Base-by-base conservation (phyloP, 192 early-diverging fungal species). In the Coemansia umbellata region DNA sequence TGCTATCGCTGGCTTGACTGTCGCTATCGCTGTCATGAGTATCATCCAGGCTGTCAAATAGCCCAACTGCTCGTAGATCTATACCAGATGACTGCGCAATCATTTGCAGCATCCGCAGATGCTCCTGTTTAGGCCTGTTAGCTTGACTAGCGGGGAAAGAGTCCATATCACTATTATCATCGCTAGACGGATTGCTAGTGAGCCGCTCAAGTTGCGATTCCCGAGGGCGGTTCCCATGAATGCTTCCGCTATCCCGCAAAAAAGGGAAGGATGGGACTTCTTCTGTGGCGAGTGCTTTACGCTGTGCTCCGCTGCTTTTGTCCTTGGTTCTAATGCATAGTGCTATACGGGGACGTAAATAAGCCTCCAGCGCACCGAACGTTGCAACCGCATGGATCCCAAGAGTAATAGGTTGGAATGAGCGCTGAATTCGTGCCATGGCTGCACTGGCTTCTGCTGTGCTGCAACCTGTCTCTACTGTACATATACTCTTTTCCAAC, bases 321-420 rank as follows among this genome's bases (percentile, higher is more conserved):
- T n/a, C n/a, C 52, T 18, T 24, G 7, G 15, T 43, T 21, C 53
- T 33, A 11, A 49, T 35, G 13, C 40, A 59, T 1, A 66, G 72
- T 37, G 63, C 79, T 42, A 91, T 51, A 8, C 86, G 77, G 3
- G 81, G 74, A 10, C 83, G 82, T 15, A 95, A 61, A 43, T 90
- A 95, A 15, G 91, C 85, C 53, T 94, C 91, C 9, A 95, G 47
- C 1, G 82, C 82, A 19, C 82, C 77, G 64, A 92, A 90, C 0
- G 90, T 88, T 4, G 90, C 88, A 7, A 95, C 78, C 5, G 93
- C 91, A 63, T 95, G 92, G 17, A 94, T 84, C 10, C 84, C 85
- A 7, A 95, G 83, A 3, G 88, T 65, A 11, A 90, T 37, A 23
- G 80, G 63, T 26, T 41, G 51, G 30, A 72, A 72, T 21, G 45